A percentile compares a stretch with the other conserved stretches of the same genome.
These are phyloP conservation scores for Colletotrichum coccodes DNA, from an alignment of 2,329 filamentous ascomycete species.

Conservation along the genomic window DNA sequence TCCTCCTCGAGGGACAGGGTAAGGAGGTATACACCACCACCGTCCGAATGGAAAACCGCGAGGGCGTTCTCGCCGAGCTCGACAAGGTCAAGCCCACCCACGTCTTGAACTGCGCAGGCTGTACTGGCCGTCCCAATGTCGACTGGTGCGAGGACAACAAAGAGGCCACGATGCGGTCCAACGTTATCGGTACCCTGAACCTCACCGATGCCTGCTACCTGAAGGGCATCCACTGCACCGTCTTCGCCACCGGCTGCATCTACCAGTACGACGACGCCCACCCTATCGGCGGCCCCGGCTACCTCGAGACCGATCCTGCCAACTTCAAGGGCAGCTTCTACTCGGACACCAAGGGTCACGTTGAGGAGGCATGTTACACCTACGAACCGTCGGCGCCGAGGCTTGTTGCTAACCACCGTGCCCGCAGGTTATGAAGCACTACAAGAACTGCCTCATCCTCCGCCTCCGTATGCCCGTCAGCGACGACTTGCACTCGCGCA, in stretches of 20 bases:
- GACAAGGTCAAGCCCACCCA: constrained; percentile 71
- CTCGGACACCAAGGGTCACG: constrained; percentile 72
- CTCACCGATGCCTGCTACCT: constrained; percentile 70
- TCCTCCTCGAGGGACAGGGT: constrained; percentile 66
- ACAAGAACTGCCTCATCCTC: constrained; percentile 70
- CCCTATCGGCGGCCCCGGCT: constrained; percentile 68
- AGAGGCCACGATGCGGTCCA: constrained; percentile 73
- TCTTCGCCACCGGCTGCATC: constrained; percentile 75
- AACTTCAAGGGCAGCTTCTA: constrained; percentile 77
- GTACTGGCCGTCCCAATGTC: constrained; percentile 74
- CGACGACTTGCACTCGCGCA: constrained; percentile 73
- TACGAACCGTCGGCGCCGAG: neutral
- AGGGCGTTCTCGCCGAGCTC: constrained; percentile 65
- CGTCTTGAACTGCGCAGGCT: constrained; percentile 73
- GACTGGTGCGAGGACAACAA: constrained; percentile 79
- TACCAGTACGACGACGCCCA: constrained; percentile 72
- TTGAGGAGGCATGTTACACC: constrained; percentile 64
- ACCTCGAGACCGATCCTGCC: constrained; percentile 68
- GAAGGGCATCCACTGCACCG: constrained; percentile 69
- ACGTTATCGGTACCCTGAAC: constrained; percentile 73
- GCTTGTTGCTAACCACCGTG: neutral
- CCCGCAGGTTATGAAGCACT: constrained; percentile 67
- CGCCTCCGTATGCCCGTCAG: constrained; percentile 76
- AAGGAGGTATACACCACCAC: constrained; percentile 71
- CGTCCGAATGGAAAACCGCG: constrained; percentile 72